These are phyloP conservation scores for Parathielavia appendiculata DNA, from an alignment of 495 filamentous ascomycete species.

Conservation along the genomic window DNA sequence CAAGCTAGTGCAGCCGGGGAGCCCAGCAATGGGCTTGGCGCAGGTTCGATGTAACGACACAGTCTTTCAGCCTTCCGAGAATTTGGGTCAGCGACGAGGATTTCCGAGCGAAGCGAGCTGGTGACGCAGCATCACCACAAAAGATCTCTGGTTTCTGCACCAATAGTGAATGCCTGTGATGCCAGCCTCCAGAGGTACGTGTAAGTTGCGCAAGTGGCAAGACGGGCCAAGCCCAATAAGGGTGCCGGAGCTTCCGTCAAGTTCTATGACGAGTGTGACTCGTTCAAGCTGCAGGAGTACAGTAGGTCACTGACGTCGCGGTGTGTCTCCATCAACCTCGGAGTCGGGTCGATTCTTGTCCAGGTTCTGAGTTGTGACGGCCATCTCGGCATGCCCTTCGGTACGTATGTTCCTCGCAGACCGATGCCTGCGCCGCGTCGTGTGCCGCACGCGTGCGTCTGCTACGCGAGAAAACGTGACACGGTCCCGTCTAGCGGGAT, in stretches of 20 bases:
- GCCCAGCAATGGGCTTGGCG: background rate
- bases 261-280: no score
- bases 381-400: background rate
- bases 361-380: background rate
- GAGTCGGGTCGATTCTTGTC: slow-evolving; percentile 9
- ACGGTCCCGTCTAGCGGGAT: background rate
- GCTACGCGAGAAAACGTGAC: slow-evolving; percentile 18
- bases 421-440: slow-evolving; percentile 4
- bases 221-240: no score
- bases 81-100: background rate
- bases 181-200: background rate
- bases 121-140: slow-evolving; percentile 1
- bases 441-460: slow-evolving; percentile 1
- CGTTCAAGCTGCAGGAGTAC: no score
- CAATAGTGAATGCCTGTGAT: background rate
- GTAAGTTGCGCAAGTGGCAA: no score
- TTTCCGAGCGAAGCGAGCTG: background rate
- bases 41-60: background rate
- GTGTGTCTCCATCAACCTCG: background rate
- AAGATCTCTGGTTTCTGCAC: background rate
- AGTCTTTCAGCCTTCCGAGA: background rate
- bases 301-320: background rate
- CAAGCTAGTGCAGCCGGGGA: background rate
- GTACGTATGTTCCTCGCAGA: background rate
- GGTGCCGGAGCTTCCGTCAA: no score